Conservation (phyloP, 2,329 filamentous ascomycete species). For the Trichocomaceae sp. region DNA sequence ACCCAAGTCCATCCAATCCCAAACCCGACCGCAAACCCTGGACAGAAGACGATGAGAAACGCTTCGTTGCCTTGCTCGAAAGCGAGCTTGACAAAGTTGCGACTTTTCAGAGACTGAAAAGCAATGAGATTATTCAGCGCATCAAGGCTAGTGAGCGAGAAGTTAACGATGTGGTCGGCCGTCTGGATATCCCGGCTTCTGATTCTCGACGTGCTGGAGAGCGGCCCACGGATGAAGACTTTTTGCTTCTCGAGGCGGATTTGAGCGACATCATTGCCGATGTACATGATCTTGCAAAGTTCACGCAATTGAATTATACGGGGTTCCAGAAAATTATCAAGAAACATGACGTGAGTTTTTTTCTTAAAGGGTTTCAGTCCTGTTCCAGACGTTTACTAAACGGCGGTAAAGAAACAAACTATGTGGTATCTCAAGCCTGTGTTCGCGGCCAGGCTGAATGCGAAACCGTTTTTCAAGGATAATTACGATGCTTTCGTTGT, state of each 20-base stretch:
- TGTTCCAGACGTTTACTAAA: slow-evolving; percentile 48
- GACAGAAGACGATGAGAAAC: slow-evolving; percentile 85
- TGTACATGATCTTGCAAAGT: slow-evolving; percentile 95
- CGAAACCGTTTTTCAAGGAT: slow-evolving; percentile 97
- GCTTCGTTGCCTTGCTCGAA: slow-evolving; percentile 81
- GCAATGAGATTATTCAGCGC: slow-evolving; percentile 85
- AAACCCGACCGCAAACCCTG: slow-evolving; percentile 58
- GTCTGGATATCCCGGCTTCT: slow-evolving; percentile 49
- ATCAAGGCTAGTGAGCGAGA: slow-evolving; percentile 85
- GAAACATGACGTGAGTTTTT: slow-evolving; percentile 77
- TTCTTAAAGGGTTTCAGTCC: too few relatives aligned
- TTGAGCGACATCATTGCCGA: slow-evolving; percentile 97
- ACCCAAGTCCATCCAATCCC: slow-evolving; percentile 41
- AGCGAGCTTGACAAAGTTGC: slow-evolving; percentile 94
- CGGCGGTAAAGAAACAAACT: slow-evolving; percentile 84
- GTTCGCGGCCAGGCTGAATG: slow-evolving; percentile 90
- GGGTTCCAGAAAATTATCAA: slow-evolving; percentile 99
- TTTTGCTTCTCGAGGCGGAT: slow-evolving; percentile 86
- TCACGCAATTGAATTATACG: slow-evolving; percentile 96
- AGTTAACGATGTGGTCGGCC: slow-evolving; percentile 76
- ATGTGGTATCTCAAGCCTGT: slow-evolving; percentile 88
- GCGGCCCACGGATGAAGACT: slow-evolving; percentile 79
- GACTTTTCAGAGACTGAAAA: slow-evolving; percentile 95
- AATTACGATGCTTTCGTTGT: slow-evolving; percentile 97
- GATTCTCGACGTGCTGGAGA: slow-evolving; percentile 37